Base-by-base conservation (phyloP, 148 eudicot species). In the Arbutus unedo region DNA sequence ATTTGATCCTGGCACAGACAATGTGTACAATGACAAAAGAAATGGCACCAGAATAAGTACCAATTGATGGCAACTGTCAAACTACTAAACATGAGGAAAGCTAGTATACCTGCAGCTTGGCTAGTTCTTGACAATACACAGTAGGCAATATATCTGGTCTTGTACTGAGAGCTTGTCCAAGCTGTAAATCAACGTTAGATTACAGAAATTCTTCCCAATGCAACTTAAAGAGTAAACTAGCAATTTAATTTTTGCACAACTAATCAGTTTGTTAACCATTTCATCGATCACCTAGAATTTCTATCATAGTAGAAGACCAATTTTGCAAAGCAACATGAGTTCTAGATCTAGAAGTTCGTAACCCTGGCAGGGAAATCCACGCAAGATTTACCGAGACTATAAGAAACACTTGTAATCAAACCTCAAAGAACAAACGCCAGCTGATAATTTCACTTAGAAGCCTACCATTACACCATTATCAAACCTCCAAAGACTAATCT, bases 161-260 rank as follows among this genome's bases (percentile, higher is more conserved):
- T 21, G 99, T 96, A 88, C 99, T 96, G 85, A 96, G 88, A 68
- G 98, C 99, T 89, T 96, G 99, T 57, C 99, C 99, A 81, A 96
- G 97, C 99, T 96, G 93, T 57, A 75, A 83, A 81, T 55, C 71
- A 82, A 51, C 77, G 49, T 51, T 78, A 79, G 18, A 71, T 10
- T 60, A 55, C 7, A 2, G 6, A 54, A 44, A 21, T 78, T 47
- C 78, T 10, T 43, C 70, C 53, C 3, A 8, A 6, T 6, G 51
- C 43, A 49, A 77, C 23, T 18, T 19, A 41, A 50, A 51, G 6
- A 19, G 19, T 25, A 51, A 47, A 5, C 82, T 9, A 68, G n/a
- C 50, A 80, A 38, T 25, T 18, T 10, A 50, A 66, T 5, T 6
- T 78, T 45, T 79, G 41, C 3, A 79, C 67, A 53, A 60, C 19